These are phyloP conservation scores for Fusarium nematophilum DNA, from an alignment of 2,329 filamentous ascomycete genomes.

Conservation along the genomic window DNA sequence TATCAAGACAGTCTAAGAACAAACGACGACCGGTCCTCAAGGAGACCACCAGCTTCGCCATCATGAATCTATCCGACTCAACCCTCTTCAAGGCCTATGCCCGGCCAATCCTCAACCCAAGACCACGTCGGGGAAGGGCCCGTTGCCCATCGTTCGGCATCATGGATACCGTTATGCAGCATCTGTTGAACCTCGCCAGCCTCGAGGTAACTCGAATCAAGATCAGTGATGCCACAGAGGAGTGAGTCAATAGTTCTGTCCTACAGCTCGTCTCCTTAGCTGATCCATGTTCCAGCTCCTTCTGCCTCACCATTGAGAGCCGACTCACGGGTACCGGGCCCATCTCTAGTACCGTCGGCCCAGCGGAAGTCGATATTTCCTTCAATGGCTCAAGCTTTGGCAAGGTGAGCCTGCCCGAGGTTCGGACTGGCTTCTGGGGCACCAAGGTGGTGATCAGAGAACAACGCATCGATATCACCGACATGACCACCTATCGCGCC, in stretches of 20 bases:
- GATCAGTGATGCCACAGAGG: constrained; percentile 45
- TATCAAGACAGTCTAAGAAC: background rate
- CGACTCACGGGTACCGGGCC: constrained; percentile 46
- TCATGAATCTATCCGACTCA: constrained; percentile 42
- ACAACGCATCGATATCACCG: constrained; percentile 44
- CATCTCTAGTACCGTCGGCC: constrained; percentile 45
- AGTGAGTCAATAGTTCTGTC: constrained; percentile 40
- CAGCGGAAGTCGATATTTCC: constrained; percentile 45
- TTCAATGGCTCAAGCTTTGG: constrained; percentile 47
- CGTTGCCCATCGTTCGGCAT: constrained; percentile 18
- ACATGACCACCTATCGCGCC: constrained; percentile 44
- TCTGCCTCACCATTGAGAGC: constrained; percentile 44
- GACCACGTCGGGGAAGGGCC: background rate
- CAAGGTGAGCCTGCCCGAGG: constrained; percentile 45
- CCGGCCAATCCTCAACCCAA: constrained; percentile 29
- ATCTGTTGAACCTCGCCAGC: constrained; percentile 43
- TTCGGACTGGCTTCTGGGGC: constrained; percentile 44
- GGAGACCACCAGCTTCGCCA: background rate
- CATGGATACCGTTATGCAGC: constrained; percentile 45
- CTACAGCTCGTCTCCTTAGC: background rate
- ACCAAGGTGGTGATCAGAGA: constrained; percentile 41
- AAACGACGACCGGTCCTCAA: background rate
- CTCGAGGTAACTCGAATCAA: constrained; percentile 46
- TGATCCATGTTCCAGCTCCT: constrained; percentile 41
- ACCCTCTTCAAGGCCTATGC: constrained; percentile 43